Percentiles rank a stretch among this genome's conserved stretches.
phyloP scores from a whole-genome alignment of 2,329 filamentous ascomycete species.

The Chaetomium olivaceum region DNA sequence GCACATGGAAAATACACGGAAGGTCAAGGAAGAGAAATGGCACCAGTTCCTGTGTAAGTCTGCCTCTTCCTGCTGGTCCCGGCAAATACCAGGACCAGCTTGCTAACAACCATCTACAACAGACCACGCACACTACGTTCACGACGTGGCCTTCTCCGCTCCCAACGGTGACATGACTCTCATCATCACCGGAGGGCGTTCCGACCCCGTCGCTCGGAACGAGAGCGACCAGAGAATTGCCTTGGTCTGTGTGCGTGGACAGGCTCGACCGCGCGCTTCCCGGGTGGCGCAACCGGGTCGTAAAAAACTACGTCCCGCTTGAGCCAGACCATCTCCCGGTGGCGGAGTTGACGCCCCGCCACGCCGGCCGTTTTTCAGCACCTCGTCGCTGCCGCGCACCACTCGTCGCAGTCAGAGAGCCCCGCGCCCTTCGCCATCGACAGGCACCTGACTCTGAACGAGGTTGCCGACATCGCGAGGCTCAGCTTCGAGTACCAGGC shows the following conservation, averaged over 20 bases:
- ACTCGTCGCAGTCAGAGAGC: neutral
- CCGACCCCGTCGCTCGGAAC: neutral
- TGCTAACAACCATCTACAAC: neutral
- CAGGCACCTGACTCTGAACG: neutral
- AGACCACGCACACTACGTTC: neutral
- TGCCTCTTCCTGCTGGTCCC: too few relatives aligned
- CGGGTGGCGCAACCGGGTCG: neutral
- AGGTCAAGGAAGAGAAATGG: too few relatives aligned
- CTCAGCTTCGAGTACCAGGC: neutral
- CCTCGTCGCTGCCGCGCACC: neutral
- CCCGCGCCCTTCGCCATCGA: neutral
- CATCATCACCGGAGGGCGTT: neutral
- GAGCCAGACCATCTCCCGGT: neutral
- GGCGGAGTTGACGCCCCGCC: neutral
- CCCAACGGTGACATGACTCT: neutral
- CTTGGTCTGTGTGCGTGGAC: neutral
- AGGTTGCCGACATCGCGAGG: neutral
- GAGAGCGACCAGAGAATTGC: neutral
- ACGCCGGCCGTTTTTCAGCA: neutral
- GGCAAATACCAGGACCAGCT: neutral
- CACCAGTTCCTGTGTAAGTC: too few relatives aligned
- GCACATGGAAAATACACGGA: too few relatives aligned
- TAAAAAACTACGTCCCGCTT: too few relatives aligned
- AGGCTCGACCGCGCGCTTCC: neutral
- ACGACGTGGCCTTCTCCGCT: neutral